A percentile compares a stretch with the other conserved stretches of the same genome.
These are phyloP conservation scores for Babesia sp. DNA, from an alignment of 169 alveolate genomes.

Conservation along the genomic window DNA sequence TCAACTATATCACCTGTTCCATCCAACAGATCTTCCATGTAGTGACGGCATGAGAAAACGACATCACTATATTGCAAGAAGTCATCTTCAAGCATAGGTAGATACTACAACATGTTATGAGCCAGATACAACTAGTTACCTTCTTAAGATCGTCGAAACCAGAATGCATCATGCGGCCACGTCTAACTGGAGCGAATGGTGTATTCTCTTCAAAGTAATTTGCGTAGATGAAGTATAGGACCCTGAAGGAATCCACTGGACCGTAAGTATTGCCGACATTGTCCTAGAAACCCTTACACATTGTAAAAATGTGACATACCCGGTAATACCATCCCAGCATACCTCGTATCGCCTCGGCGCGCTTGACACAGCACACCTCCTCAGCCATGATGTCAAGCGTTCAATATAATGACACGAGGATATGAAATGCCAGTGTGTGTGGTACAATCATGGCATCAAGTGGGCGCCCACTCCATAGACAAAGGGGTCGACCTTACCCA, in stretches of 20 bases:
- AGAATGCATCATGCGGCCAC: constrained; percentile 10
- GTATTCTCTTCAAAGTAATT: constrained; percentile 56
- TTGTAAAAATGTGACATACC: constrained; percentile 25
- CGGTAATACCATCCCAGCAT: constrained; percentile 51
- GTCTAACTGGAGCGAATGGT: constrained; percentile 14
- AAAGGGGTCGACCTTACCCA: no score
- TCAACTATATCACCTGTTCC: not conserved
- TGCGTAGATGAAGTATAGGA: constrained; percentile 37
- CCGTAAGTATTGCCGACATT: constrained; percentile 34
- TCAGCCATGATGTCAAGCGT: not conserved
- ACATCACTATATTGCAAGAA: constrained; percentile 15
- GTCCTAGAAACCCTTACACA: constrained; percentile 24
- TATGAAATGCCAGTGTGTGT: not conserved
- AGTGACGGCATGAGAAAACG: constrained; percentile 46
- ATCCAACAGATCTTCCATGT: constrained; percentile 35
- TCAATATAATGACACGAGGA: not conserved
- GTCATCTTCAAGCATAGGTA: constrained; percentile 36
- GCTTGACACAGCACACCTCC: constrained; percentile 38
- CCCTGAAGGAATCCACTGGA: constrained; percentile 41
- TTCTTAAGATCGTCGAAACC: constrained; percentile 33
- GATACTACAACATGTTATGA: constrained; percentile 17
- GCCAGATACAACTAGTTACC: constrained; percentile 4
- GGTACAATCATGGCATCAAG: no score
- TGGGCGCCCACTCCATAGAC: no score
- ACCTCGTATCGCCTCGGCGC: constrained; percentile 31